Conservation (phyloP, 2,329 filamentous ascomycete genomes). For the Celoporthe dispersa region DNA sequence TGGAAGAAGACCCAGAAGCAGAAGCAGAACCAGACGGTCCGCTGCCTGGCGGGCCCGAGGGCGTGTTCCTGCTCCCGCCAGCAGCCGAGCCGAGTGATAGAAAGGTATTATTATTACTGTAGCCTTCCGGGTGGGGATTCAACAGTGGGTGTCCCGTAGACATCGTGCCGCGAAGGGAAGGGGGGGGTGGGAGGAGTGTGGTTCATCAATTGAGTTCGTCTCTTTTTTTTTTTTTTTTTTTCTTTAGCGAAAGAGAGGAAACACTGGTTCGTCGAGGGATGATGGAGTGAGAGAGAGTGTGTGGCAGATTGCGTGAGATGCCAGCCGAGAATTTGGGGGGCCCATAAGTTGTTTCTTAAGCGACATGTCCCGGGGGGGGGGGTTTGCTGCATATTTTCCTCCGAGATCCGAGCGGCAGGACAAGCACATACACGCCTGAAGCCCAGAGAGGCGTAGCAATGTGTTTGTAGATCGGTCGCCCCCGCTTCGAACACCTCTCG, state of each 20-base stretch:
- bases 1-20: background rate
- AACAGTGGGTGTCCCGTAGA: slow-evolving; percentile 6
- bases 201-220: too few relatives aligned
- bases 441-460: background rate
- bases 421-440: background rate
- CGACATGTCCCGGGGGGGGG: background rate
- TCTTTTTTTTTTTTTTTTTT: background rate
- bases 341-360: background rate
- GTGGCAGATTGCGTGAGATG: background rate
- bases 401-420: background rate
- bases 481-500: background rate
- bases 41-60: background rate
- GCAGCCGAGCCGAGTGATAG: background rate
- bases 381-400: background rate
- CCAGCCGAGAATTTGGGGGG: background rate
- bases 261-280: background rate
- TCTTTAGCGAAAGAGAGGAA: slow-evolving; percentile 1
- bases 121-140: background rate
- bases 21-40: background rate
- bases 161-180: background rate
- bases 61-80: background rate
- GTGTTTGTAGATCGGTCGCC: too few relatives aligned
- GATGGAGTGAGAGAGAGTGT: background rate
- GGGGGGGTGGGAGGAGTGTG: background rate
- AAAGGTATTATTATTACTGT: background rate